Evolutionary conservation across 257 asterid species (phyloP), one percentile per base, ranked within the genome.

Genomic region (Petunia secreta): DNA sequence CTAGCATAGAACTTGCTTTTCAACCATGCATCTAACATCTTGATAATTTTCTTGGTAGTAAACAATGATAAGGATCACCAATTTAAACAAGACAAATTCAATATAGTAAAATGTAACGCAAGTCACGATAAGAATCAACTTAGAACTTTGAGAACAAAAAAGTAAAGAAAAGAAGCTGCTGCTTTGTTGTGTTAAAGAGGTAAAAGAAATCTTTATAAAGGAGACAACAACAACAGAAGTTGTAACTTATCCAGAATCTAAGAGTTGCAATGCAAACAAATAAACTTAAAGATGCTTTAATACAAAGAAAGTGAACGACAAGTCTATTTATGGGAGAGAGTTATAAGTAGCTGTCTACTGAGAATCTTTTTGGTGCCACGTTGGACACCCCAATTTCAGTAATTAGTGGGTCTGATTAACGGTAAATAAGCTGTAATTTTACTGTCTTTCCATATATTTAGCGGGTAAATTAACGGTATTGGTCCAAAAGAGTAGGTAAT

Each of bases 1-100:
- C 89, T 95, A 63, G 87, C 15, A 53, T 63, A 87, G 80, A 95
- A 93, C 83, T 89, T 92, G 92, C 94, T 91, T 80, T 92, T 92
- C 85, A 87, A 67, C 73, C 90, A 80, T 63, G 85, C 84, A 63
- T 90, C 92, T 59, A 93, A 88, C 98, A 93, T 92, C 62, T 88
- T 89, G 53, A 14, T 25, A 14, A 36, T 3, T 11, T 78, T 36
- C 73, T 54, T 41, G 3, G 8, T 5, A 54, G 4, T 43, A 25
- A 25, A 37, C 57, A 76, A 57, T 36, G 11, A 2, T 2, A 2
- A 6, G 25, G 62, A 67, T 37, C 9, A 83, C 52, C 75, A 66
- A 62, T 38, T 67, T 73, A 76, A 59, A 82, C 46, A 80, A 86
- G 81, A 48, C 41, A 69, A 67, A 44, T 4, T 78, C 68, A 73